Conservation (phyloP, 768 basidiomycete species). For the Rhizopogon rudus region DNA sequence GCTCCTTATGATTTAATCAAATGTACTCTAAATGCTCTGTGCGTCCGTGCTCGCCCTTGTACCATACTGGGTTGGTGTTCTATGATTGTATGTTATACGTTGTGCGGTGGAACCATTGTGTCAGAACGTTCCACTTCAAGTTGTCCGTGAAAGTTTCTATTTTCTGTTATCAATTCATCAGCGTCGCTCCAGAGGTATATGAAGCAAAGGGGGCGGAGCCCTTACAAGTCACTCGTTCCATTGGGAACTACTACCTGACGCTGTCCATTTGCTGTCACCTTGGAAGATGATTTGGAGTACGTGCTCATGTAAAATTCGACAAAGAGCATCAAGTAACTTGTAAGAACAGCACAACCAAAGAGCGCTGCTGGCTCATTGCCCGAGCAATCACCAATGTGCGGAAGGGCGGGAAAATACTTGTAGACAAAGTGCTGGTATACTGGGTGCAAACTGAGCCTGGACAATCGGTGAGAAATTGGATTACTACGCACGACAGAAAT, state of each 20-base stretch:
- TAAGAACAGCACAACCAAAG: constrained; percentile 12
- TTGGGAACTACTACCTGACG: background rate
- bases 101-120: background rate
- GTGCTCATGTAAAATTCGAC: constrained; percentile 21
- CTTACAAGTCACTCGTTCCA: background rate
- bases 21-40: background rate
- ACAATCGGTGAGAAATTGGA: background rate
- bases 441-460: background rate
- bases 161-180: background rate
- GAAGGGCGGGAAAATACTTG: constrained; percentile 19
- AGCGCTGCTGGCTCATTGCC: constrained; percentile 15
- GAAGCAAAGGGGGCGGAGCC: background rate
- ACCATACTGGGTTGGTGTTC: background rate
- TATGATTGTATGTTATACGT: background rate
- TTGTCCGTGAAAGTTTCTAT: background rate
- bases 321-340: constrained; percentile 19
- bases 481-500: constrained; percentile 18
- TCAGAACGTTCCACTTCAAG: no score
- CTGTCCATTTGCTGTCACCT: background rate
- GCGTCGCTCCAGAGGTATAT: background rate
- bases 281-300: constrained; percentile 3
- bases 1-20: background rate
- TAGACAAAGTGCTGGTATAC: constrained; percentile 23
- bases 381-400: constrained; percentile 21
- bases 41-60: background rate